Base-by-base conservation (phyloP, 257 asterid genomes). In the Nicotiana undulata region DNA sequence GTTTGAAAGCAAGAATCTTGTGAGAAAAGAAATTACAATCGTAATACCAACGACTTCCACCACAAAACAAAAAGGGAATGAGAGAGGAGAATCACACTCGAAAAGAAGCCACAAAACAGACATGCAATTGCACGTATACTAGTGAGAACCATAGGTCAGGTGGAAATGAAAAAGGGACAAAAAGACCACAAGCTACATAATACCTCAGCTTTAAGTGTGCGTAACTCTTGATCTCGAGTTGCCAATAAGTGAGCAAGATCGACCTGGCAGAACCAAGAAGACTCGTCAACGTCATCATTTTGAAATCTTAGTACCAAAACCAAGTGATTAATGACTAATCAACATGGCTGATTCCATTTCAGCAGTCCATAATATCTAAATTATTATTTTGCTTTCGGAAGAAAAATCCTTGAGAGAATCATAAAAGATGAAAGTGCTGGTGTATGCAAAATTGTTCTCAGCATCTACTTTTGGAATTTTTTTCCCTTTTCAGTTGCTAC, bases 141-240 rank as follows among this genome's bases (percentile, higher is more conserved):
- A 17, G 26, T 49, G 17, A 46, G 44, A 40, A 74, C 40, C 44
- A 49, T 16, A 74, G 44, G 15, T 15, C 44, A 7, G 61, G 4
- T 74, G 61, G 61, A 49, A 49, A 49, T 49, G 79, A 49, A 74
- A 24, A 49, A 40, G 24, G 60, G 78, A 49, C 40, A 72, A 72
- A 72, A 18, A 56, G 26, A 46, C 60, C n/a, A 12, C 26, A 74
- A 24, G 61, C 59, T 15, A 74, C 79, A 49, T 46, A 26, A 22
- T 88, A 94, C 98, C 98, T 96, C 98, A 77, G 99, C 98, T 46
- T 97, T 89, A 84, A 91, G 90, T 75, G 99, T 96, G 49, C 99
- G 97, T 67, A 96, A 83, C 85, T 96, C 99, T 83, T 96, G 99
- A 88, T 96, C 99, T 66, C 98, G 94, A 87, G 97, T 90, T 65